These are phyloP conservation scores for Trypethelium eluteriae DNA, from an alignment of 495 filamentous ascomycete genomes.

Conservation along the genomic window DNA sequence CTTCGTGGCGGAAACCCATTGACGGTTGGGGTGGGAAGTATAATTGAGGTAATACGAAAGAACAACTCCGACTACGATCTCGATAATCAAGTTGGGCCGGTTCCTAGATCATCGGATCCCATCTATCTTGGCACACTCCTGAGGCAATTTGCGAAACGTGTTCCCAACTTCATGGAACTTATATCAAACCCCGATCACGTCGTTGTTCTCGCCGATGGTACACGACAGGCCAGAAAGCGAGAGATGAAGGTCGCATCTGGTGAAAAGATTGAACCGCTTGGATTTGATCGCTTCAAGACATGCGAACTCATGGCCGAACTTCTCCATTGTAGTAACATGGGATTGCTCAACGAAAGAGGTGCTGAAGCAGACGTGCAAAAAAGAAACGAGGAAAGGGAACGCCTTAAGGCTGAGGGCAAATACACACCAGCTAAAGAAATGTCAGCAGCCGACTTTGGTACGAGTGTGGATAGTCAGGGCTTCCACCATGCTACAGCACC, in stretches of 20 bases:
- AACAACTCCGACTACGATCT: slow-evolving; percentile 99
- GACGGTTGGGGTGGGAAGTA: slow-evolving; percentile 92
- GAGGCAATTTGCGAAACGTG: slow-evolving; percentile 77
- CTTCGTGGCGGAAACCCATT: slow-evolving; percentile 86
- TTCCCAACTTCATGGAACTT: slow-evolving; percentile 93
- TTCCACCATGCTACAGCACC: slow-evolving; percentile 42
- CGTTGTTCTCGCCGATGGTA: slow-evolving; percentile 51
- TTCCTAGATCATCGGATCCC: slow-evolving; percentile 76
- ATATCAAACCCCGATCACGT: slow-evolving; percentile 61
- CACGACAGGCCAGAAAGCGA: slow-evolving; percentile 52
- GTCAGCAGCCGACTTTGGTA: slow-evolving; percentile 36
- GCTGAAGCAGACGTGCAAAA: slow-evolving; percentile 78
- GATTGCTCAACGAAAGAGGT: slow-evolving; percentile 83
- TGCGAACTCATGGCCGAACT: slow-evolving; percentile 98
- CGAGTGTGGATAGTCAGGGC: slow-evolving; percentile 37
- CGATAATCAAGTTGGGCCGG: slow-evolving; percentile 69
- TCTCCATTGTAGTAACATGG: slow-evolving; percentile 98
- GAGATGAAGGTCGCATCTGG: slow-evolving; percentile 81
- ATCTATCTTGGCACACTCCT: slow-evolving; percentile 95
- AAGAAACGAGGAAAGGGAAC: slow-evolving; percentile 74
- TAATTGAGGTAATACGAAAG: slow-evolving; percentile 98
- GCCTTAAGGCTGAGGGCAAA: slow-evolving; percentile 62
- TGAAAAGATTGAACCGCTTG: slow-evolving; percentile 82
- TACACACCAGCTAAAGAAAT: slow-evolving; percentile 27
- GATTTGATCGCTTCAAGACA: slow-evolving; percentile 97